These are phyloP conservation scores for Mimosa pudica DNA, from an alignment of 306 rosid genomes.

Conservation along the genomic window DNA sequence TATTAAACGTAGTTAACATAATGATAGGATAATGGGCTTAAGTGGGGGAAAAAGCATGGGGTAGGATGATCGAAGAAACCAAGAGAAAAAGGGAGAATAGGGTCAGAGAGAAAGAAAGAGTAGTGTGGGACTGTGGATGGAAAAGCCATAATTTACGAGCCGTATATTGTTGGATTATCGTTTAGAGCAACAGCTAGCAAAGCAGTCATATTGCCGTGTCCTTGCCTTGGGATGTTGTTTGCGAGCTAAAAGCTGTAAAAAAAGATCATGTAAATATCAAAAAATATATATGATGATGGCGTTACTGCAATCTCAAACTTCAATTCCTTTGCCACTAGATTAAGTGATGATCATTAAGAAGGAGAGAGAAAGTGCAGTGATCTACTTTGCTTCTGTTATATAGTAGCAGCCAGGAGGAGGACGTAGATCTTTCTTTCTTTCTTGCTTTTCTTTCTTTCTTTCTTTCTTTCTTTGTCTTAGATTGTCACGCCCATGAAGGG, in stretches of 20 bases:
- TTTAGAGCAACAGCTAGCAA: conserved; percentile 34
- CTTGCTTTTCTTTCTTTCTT: conserved; percentile 6
- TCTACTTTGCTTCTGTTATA: conserved; percentile 32
- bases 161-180: conserved; percentile 16
- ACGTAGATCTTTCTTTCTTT: conserved; percentile 36
- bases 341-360: neutral
- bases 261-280: neutral
- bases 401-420: conserved; percentile 4
- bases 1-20: too few species aligned
- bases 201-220: conserved; percentile 40
- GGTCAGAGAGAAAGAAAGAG: conserved; percentile 36
- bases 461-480: conserved; percentile 37
- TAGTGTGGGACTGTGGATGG: neutral
- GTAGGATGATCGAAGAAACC: neutral
- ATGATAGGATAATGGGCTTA: too few species aligned
- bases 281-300: neutral
- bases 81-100: conserved; percentile 29
- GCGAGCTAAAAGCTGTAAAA: conserved; percentile 51
- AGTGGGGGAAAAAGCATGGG: too few species aligned
- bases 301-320: conserved; percentile 20
- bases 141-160: conserved; percentile 40
- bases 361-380: conserved; percentile 14
- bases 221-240: conserved; percentile 42
- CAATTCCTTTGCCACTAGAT: conserved; percentile 11
- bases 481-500: conserved; percentile 66